phyloP scores from a whole-genome alignment of 495 filamentous ascomycete species.

The Penicillium odoratum region DNA sequence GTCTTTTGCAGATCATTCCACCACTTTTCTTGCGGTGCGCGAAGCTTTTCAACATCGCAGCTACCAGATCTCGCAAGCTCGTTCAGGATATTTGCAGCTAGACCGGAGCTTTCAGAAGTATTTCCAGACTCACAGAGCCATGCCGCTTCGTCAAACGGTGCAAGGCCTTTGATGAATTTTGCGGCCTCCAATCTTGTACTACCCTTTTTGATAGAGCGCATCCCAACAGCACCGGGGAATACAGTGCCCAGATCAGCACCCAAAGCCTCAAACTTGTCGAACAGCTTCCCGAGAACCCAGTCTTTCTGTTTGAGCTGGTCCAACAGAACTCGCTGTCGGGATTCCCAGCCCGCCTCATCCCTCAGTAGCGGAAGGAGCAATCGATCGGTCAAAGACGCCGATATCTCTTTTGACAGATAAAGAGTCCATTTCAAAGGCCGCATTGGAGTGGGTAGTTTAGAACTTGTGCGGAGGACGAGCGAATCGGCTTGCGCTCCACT shows the following conservation, averaged over 20 bases:
- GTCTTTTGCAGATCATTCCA: slow-evolving; percentile 34
- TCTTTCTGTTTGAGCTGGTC: slow-evolving; percentile 73
- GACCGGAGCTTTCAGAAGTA: slow-evolving; percentile 12
- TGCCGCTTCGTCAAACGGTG: slow-evolving; percentile 43
- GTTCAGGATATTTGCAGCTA: slow-evolving; percentile 29
- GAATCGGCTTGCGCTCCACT: slow-evolving; percentile 24
- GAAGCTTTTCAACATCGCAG: slow-evolving; percentile 10
- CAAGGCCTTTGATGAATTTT: slow-evolving; percentile 47
- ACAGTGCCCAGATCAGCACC: slow-evolving; percentile 66
- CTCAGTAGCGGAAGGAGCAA: slow-evolving; percentile 70
- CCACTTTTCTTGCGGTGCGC: slow-evolving; percentile 34
- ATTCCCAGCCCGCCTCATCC: slow-evolving; percentile 52
- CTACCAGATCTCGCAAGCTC: slow-evolving; percentile 22
- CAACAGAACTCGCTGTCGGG: slow-evolving; percentile 56
- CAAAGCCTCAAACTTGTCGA: slow-evolving; percentile 75
- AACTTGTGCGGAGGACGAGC: slow-evolving; percentile 59
- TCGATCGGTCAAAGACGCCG: slow-evolving; percentile 55
- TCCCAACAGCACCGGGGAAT: slow-evolving; percentile 63
- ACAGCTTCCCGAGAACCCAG: slow-evolving; percentile 67
- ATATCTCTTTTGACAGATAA: slow-evolving; percentile 53
- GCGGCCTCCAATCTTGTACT: slow-evolving; percentile 35
- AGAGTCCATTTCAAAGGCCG: slow-evolving; percentile 70
- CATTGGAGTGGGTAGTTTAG: slow-evolving; percentile 65
- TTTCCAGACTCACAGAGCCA: slow-evolving; percentile 37
- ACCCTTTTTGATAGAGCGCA: slow-evolving; percentile 35